Base-by-base conservation (phyloP, 306 rosid genomes). In the Malus orientalis region DNA sequence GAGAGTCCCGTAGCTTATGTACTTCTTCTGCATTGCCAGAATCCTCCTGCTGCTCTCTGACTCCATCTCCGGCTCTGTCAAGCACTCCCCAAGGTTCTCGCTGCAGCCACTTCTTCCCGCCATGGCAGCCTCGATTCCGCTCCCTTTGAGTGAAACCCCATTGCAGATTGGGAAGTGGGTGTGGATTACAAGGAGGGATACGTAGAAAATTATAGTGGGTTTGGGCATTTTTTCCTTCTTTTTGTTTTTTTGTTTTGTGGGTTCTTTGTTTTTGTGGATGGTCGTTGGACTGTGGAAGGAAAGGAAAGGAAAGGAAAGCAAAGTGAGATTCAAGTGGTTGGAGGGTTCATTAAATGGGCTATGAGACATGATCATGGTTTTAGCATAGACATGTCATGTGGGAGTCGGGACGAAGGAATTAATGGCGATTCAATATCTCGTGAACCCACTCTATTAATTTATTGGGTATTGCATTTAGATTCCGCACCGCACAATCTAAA, bases 1-100 rank as follows among this genome's bases (percentile, higher is more conserved):
- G 45, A 95, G 91, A 7, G 98, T 95, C 25, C 80, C 97, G 57
- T 95, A 95, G 87, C 98, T 95, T 58, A 95, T 92, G 74, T 81
- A 95, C 84, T 64, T 95, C 81, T 79, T 95, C 86, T 82, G 89
- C 97, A 90, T 87, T 74, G 81, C 83, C 62, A 95, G 80, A 62
- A 92, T 71, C 83, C 98, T 89, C 63, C 98, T 76, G 54, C 76
- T 92, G 69, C 44, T 83, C 87, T 90, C 98, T 11, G 97, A 87
- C 64, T 86, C 95, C 81, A 90, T 82, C 77, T 81, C 83, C 13
- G 88, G 60, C 67, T 92, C 93, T 2, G 81, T 47, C 11, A 82
- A 57, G 71, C 93, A 90, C 36, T 90, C 96, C 14, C 87, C 93
- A 69, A 89, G 77, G 76, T 67, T 90, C 36, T 86, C 80, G 53